Conservation (phyloP, 2,329 filamentous ascomycete genomes). For the Colletotrichum sp. region DNA sequence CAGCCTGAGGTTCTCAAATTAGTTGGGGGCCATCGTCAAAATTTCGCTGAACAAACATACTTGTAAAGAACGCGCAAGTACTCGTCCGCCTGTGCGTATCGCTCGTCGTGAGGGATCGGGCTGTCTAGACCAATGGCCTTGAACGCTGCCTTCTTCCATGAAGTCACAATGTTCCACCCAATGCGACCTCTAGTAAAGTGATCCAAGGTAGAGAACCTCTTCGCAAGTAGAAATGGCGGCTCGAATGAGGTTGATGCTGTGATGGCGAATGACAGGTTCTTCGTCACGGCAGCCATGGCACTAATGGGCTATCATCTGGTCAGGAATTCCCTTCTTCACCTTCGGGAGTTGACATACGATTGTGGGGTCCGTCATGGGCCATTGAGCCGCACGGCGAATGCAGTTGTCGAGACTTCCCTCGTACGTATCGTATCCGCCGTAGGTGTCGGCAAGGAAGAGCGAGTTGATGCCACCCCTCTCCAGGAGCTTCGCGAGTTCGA, state of each 20-base stretch:
- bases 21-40: too few relatives aligned
- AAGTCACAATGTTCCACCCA: slow-evolving; percentile 72
- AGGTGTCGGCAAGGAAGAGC: slow-evolving; percentile 70
- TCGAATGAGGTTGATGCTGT: slow-evolving; percentile 69
- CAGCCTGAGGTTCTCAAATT: too few relatives aligned
- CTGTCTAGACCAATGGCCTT: slow-evolving; percentile 65
- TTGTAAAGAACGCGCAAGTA: slow-evolving; percentile 68
- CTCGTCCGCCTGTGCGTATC: slow-evolving; percentile 66
- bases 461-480: slow-evolving; percentile 69
- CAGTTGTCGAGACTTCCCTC: slow-evolving; percentile 64
- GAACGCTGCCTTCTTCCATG: slow-evolving; percentile 63
- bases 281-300: slow-evolving; percentile 71
- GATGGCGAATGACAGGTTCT: slow-evolving; percentile 66
- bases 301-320: slow-evolving; percentile 69
- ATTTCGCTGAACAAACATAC: too few relatives aligned
- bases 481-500: slow-evolving; percentile 65
- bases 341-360: too few relatives aligned
- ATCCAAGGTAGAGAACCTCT: slow-evolving; percentile 66
- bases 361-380: slow-evolving; percentile 68
- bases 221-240: slow-evolving; percentile 65
- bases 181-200: slow-evolving; percentile 66
- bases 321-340: too few relatives aligned
- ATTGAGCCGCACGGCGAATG: slow-evolving; percentile 66
- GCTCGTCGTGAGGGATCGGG: slow-evolving; percentile 64
- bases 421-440: slow-evolving; percentile 69